Base-by-base conservation (phyloP, 768 basidiomycete species). In the Tricholoma terreum region DNA sequence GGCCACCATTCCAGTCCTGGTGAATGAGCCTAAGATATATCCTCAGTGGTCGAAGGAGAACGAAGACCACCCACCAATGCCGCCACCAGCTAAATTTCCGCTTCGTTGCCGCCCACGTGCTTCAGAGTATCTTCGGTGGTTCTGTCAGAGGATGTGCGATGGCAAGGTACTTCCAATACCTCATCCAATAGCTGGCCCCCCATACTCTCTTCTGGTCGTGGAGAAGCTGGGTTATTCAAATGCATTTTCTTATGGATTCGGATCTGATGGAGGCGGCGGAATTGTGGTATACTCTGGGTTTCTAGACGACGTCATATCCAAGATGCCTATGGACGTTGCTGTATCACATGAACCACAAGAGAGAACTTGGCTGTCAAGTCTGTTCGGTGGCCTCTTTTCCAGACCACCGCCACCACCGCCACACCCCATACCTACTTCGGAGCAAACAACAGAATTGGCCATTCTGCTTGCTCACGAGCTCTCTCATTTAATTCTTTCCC, bases 241-340 rank as follows among this genome's bases (percentile, higher is more conserved):
- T 66, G 96, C 97, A 1, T 97, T 99, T 70, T 92, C 90, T 1
- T 98, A 95, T 67, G 96, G 96, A 1, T 98, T 98, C 62, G 93
- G 93, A 11, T 89, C 92, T 2, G 85, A 94, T 64, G 90, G 92
- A 35, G 92, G 87, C 0, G 94, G 93, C 57, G 96, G 97, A 6
- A 83, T 99, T 57, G 95, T 98, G 54, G 85, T 99, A 8, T 98
- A 92, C 71, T 92, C 91, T 11, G 96, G 96, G 5, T 92, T 98
- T 74, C 69, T 98, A 50, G 91, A 98, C 67, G 86, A 93, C 54
- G 87, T 98, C 52, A 77, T 97, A 33, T 67, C 82, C 38, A 80
- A 78, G 61, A 69, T 71, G 31, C 73, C 80, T 4, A 61, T 67
- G 30, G 66, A 66, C 27, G 61, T 57, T 30, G 36, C 61, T 11